Base-by-base conservation (phyloP, 2,329 filamentous ascomycete genomes). In the Cladophialophora yegresii region DNA sequence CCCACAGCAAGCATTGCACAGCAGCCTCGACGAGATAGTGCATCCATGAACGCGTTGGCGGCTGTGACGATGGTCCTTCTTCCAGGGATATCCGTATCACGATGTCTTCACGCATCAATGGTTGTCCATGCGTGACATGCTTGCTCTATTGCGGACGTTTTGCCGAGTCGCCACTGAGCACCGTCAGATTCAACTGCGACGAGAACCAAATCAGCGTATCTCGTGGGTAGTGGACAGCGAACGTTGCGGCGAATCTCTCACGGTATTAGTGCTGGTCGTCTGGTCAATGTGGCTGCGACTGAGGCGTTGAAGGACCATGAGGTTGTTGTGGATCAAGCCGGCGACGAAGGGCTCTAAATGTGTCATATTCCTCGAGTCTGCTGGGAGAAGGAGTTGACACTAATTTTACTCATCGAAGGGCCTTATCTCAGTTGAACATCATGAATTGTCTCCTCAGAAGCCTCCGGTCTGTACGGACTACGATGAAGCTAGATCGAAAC, bases 51-150 rank as follows among this genome's bases (percentile, higher is more conserved):
- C 26, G 50, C 56, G 23, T 50, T 58, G 28, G 56, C 56, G 2
- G 56, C 56, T 20, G 56, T 58, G 26, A 58, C 56, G 28, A 58
- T 58, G 56, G 50, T 58, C 45, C 50, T 58, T n/a, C 45, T 58
- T 1, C 56, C 56, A 47, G 56, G 56, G 16, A 58, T 43, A 9
- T 58, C 50, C n/a, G 56, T 58, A 30, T 2, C 45, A 58, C 8
- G 56, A 36, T 40, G 5, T 30, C 3, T 33, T 26, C n/a, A n/a
- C n/a, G n/a, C n/a, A n/a, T n/a, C n/a, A n/a, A n/a, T n/a, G n/a
- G n/a, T n/a, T n/a, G n/a, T n/a, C n/a, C n/a, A n/a, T n/a, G n/a
- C n/a, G n/a, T n/a, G n/a, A n/a, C n/a, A 36, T 36, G 33, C 33
- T 13, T 36, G 33, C 33, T 36, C 33, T 13, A 13, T 13, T 36